These are phyloP conservation scores for Tanacetum coccineum DNA, from an alignment of 129 eudicot species.

Conservation along the genomic window DNA sequence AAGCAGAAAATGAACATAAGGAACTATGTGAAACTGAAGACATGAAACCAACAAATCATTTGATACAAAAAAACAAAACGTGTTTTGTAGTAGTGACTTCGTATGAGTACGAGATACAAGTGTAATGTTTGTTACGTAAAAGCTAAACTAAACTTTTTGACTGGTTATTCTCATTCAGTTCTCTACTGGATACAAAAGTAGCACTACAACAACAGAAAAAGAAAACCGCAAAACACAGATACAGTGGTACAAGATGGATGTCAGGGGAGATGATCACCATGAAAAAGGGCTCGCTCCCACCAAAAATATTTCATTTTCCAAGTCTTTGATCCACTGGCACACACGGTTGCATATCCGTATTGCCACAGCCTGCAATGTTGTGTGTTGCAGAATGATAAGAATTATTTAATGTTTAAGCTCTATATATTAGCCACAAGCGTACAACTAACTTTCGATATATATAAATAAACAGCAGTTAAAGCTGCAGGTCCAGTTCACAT, in stretches of 20 bases:
- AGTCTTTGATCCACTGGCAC: slow-evolving; percentile 93
- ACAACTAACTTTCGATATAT: background rate
- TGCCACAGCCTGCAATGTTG: slow-evolving; percentile 65
- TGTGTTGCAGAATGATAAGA: background rate
- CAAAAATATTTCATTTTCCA: slow-evolving; percentile 86
- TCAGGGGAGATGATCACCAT: slow-evolving; percentile 54
- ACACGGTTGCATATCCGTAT: slow-evolving; percentile 81
- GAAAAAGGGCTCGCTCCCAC: slow-evolving; percentile 94
- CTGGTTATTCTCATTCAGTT: background rate
- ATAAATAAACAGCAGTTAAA: background rate
- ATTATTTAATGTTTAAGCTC: background rate
- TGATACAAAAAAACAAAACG: no score
- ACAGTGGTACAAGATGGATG: slow-evolving; percentile 7
- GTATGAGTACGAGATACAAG: slow-evolving; percentile 6
- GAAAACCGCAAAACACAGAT: background rate
- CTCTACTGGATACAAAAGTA: slow-evolving; percentile 10
- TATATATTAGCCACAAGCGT: background rate
- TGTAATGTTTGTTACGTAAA: background rate
- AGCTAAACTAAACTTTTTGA: slow-evolving; percentile 7
- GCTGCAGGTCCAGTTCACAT: background rate
- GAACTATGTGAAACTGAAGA: no score
- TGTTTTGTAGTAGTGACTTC: no score
- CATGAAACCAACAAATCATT: no score
- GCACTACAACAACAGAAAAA: background rate
- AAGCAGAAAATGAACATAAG: no score